Evolutionary conservation across 2,329 filamentous ascomycete genomes (phyloP).

Genomic region (Alternaria panax): DNA sequence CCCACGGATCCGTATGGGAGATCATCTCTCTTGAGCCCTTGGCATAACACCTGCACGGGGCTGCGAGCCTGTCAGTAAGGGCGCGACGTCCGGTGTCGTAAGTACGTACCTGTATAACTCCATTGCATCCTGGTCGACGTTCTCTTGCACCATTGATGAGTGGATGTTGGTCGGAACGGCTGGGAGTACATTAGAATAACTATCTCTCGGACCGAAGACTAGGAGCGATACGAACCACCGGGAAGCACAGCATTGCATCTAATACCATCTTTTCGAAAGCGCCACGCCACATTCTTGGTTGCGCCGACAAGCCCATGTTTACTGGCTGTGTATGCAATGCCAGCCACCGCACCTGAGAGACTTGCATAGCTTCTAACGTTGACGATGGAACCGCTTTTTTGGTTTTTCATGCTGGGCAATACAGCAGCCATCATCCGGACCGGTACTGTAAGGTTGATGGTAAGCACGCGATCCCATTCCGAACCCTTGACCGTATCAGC

Average conservation of each 20-base stretch:
- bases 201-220: neutral
- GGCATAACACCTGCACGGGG: neutral
- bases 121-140: slow-evolving; percentile 17
- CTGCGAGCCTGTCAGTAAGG: neutral
- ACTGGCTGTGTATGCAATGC: slow-evolving; percentile 56
- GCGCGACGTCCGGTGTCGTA: neutral
- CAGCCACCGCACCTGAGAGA: slow-evolving; percentile 51
- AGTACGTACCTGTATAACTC: slow-evolving; percentile 16
- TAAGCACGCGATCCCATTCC: slow-evolving; percentile 53
- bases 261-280: slow-evolving; percentile 56
- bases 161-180: slow-evolving; percentile 28
- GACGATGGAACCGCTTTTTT: slow-evolving; percentile 52
- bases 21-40: neutral
- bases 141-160: slow-evolving; percentile 9
- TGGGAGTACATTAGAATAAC: neutral
- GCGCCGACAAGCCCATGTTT: slow-evolving; percentile 57
- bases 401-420: slow-evolving; percentile 51
- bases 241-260: slow-evolving; percentile 58
- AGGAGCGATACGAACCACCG: slow-evolving; percentile 32
- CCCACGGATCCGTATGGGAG: slow-evolving; percentile 10
- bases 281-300: slow-evolving; percentile 59
- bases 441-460: slow-evolving; percentile 55
- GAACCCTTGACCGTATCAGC: slow-evolving; percentile 50
- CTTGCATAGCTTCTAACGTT: slow-evolving; percentile 47
- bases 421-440: slow-evolving; percentile 56